phyloP scores from a whole-genome alignment of 2,329 filamentous ascomycete species.

The Huntiella bhutanensis region DNA sequence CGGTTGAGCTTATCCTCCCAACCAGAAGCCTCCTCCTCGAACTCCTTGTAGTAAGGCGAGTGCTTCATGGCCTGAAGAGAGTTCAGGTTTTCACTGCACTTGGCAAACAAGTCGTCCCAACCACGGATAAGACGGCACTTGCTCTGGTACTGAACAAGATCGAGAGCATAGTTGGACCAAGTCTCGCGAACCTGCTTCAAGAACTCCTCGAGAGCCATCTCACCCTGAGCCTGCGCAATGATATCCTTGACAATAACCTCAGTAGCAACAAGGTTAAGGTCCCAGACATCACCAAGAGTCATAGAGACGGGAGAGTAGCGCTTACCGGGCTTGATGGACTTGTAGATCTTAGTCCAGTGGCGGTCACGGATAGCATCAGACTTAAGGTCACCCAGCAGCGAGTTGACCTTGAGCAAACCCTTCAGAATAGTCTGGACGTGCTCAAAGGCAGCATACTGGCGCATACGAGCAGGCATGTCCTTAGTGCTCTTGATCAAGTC shows the following conservation, averaged over 20 bases:
- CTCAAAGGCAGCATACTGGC: slow-evolving; percentile 98
- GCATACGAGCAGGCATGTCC: slow-evolving; percentile 97
- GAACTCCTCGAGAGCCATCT: slow-evolving; percentile 97
- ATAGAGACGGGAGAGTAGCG: slow-evolving; percentile 86
- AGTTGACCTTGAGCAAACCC: slow-evolving; percentile 77
- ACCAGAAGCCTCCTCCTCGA: slow-evolving; percentile 85
- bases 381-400: slow-evolving; percentile 73
- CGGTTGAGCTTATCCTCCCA: slow-evolving; percentile 98
- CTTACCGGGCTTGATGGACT: slow-evolving; percentile 78
- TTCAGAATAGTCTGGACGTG: slow-evolving; percentile 86
- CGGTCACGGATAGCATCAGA: slow-evolving; percentile 91
- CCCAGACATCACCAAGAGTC: slow-evolving; percentile 97
- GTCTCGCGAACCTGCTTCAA: slow-evolving; percentile 88
- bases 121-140: slow-evolving; percentile 94
- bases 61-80: slow-evolving; percentile 97
- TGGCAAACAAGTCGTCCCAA: slow-evolving; percentile 95
- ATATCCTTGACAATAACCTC: slow-evolving; percentile 82
- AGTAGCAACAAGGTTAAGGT: slow-evolving; percentile 73
- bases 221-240: slow-evolving; percentile 85
- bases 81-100: slow-evolving; percentile 95
- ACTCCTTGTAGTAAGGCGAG: slow-evolving; percentile 98
- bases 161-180: slow-evolving; percentile 87
- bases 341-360: slow-evolving; percentile 97
- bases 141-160: slow-evolving; percentile 92
- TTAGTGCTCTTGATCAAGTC: slow-evolving; percentile 93